Evolutionary conservation across 2,329 filamentous ascomycete genomes (phyloP), one percentile per base, ranked within the genome.

Genomic region (Ceratocystiopsis sp.): DNA sequence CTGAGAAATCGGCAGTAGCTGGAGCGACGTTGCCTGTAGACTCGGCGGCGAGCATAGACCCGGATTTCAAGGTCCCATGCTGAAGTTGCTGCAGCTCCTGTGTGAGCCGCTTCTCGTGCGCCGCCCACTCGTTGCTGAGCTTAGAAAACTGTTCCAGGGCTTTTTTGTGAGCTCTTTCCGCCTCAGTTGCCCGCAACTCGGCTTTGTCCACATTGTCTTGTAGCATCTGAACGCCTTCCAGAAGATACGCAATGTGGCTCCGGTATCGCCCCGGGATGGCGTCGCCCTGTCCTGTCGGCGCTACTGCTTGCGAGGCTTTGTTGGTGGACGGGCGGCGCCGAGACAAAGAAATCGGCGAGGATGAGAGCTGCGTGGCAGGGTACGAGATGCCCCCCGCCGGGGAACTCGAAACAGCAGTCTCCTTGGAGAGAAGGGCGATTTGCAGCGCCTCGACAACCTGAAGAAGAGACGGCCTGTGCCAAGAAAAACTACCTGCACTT

Each of bases 401-500:
- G 14, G 9, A 35, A 15, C 6, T 13, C 34, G 13, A 15, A 7
- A 16, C 34, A 15, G 42, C 40, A 1, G 42, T 40, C 10, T 55
- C 51, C 38, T 53, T 58, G 18, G 56, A 57, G 59, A 68, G 65
- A 50, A 68, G 55, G 10, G 49, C 53, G 6, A 59, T 58, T 37
- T 62, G 60, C n/a, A 70, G 52, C 0, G 60, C 51, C 46, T 68
- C 66, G 15, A 62, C 57, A 54, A 69, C 61, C 49, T 65, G 62
- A 36, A 62, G 53, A 34, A 67, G 42, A 9, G 58, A 63, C 8
- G 65, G 65, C n/a, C 59, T 62, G 41, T 64, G 57, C 55, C 60
- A 61, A 3, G 53, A 46, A 17, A 50, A 41, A 15, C 59, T 53
- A 7, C 25, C 10, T 29, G 36, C 21, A 12, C 45, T 35, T 13